These are phyloP conservation scores for Hibiscus trionum DNA, from an alignment of 345 rosid genomes.

Conservation along the genomic window DNA sequence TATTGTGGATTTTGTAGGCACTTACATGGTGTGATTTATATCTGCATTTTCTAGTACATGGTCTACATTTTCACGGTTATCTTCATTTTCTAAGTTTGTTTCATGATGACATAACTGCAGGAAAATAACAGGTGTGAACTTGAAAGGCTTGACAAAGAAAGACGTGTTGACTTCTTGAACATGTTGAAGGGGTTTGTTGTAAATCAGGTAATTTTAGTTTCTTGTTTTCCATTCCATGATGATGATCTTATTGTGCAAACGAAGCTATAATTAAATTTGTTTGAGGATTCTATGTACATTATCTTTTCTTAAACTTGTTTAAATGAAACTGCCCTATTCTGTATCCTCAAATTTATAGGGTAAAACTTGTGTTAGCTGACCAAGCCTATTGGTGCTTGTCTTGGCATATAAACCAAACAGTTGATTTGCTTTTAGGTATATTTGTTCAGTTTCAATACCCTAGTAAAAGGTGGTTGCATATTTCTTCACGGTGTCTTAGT, in stretches of 20 bases:
- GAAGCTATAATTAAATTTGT: background rate
- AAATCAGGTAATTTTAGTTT: slow-evolving; percentile 57
- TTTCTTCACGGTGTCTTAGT: background rate
- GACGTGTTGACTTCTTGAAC: slow-evolving; percentile 63
- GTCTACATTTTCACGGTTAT: background rate
- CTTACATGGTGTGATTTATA: background rate
- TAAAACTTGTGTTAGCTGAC: background rate
- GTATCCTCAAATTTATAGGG: background rate
- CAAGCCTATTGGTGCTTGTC: no score
- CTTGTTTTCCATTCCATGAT: background rate
- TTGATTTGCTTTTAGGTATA: background rate
- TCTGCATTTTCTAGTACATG: background rate
- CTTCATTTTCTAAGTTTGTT: slow-evolving; percentile 8
- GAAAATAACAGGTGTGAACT: slow-evolving; percentile 78
- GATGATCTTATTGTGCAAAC: background rate
- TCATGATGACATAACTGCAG: slow-evolving; percentile 31
- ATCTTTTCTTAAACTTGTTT: background rate
- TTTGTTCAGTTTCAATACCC: background rate
- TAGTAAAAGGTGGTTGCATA: background rate
- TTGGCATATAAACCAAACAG: background rate
- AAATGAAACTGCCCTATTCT: background rate
- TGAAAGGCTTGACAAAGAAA: slow-evolving; percentile 80
- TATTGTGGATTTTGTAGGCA: background rate
- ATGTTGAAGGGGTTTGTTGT: slow-evolving; percentile 91
- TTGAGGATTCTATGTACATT: background rate